Evolutionary conservation across 306 rosid species (phyloP), one percentile per base, ranked within the genome.

Genomic region (Castanopsis chinensis): DNA sequence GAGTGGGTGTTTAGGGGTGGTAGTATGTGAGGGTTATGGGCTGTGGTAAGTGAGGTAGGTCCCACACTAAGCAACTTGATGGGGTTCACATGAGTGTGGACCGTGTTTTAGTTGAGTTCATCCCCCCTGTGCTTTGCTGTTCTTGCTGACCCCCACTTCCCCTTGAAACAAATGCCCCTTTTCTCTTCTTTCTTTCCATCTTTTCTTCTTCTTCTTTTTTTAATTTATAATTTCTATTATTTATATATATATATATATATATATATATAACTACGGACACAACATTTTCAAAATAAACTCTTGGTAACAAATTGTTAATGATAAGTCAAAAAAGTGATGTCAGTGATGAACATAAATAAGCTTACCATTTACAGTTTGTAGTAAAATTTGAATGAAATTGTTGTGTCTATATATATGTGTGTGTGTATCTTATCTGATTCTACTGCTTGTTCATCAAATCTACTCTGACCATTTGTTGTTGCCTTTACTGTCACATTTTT

Each of bases 1-100:
- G 80, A 52, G 43, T 56, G 75, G 78, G 28, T 45, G 6, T 4
- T 3, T 57, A 45, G 74, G 74, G 71, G 56, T 76, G 30, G 51
- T 79, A 81, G 80, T 84, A 83, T 78, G 87, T 85, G 76, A 27
- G 90, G 74, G 89, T 76, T 87, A 92, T 79, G 95, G 92, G 93
- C 75, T 78, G 78, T 85, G 92, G 92, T 78, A 85, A 85, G 91
- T 84, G 84, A 58, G 28, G 90, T 81, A 71, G 98, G 94, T 0
- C 91, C 98, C 84, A 67, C 75, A 0, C 20, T 52, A 11, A 30
- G 17, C 98, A 90, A 91, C 88, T 92, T 90, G 97, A 91, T 84
- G 91, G 88, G 91, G 80, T 86, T 90, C 95, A 90, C 95, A 92
- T 88, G 95, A 92, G 83, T 80, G 89, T 88, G 93, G 95, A 90